Conservation (phyloP, 2,329 filamentous ascomycete species). For the Colletotrichum shisoi region DNA sequence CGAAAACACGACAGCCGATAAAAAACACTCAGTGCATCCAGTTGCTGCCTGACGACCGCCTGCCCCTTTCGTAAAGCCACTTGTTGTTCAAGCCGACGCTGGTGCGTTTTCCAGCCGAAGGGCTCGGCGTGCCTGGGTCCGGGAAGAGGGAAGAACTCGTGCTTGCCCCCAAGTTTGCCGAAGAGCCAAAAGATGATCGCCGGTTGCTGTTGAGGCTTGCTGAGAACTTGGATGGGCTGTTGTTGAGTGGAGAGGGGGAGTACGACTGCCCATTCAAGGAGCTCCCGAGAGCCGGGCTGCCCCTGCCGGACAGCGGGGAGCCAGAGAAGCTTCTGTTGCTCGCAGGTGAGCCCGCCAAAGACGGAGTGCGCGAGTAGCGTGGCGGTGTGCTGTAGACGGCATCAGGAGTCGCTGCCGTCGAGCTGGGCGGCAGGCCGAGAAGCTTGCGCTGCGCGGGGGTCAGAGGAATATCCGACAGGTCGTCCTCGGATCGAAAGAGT, state of each 20-base stretch:
- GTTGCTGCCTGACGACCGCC: constrained; percentile 56
- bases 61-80: constrained; percentile 90
- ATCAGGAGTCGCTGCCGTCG: constrained; percentile 69
- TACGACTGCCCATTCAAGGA: constrained; percentile 57
- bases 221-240: constrained; percentile 70
- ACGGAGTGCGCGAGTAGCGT: constrained; percentile 80
- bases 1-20: neutral
- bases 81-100: constrained; percentile 87
- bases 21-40: constrained; percentile 32
- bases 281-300: constrained; percentile 55
- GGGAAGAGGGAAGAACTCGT: constrained; percentile 55
- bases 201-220: constrained; percentile 59
- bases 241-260: constrained; percentile 52
- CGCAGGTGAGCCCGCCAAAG: constrained; percentile 67
- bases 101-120: constrained; percentile 69
- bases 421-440: constrained; percentile 78
- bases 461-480: constrained; percentile 86
- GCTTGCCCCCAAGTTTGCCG: constrained; percentile 60
- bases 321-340: constrained; percentile 65
- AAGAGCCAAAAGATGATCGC: constrained; percentile 68
- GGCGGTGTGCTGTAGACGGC: constrained; percentile 82
- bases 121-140: constrained; percentile 75
- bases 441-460: constrained; percentile 87
- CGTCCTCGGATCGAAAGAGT: constrained; percentile 74
- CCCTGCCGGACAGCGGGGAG: constrained; percentile 66